A percentile compares a stretch with the other conserved stretches of the same genome.
These are phyloP conservation scores for Cutaneotrichosporon mucoides DNA, from an alignment of 1,284 basidiomycete species.

Conservation along the genomic window DNA sequence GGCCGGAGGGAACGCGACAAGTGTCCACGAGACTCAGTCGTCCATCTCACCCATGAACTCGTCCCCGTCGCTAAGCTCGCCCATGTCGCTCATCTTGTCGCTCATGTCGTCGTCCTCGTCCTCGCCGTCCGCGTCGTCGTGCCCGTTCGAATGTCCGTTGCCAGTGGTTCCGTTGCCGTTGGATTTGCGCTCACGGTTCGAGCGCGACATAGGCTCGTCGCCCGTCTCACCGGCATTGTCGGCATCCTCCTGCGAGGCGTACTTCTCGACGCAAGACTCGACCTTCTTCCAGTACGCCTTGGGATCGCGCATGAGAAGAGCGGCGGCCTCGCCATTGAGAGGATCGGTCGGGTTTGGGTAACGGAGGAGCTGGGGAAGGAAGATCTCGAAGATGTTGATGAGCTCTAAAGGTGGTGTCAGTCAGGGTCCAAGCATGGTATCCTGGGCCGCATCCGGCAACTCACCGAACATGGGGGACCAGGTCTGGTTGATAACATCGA, in stretches of 20 bases:
- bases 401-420: conserved; percentile 61
- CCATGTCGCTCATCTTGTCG: conserved; percentile 87
- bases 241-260: conserved; percentile 49
- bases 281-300: conserved; percentile 91
- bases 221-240: conserved; percentile 46
- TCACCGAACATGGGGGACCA: conserved; percentile 96
- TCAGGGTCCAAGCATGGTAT: not conserved
- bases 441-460: not conserved
- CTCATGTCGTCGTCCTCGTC: conserved; percentile 61
- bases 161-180: conserved; percentile 8
- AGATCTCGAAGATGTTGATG: conserved; percentile 99
- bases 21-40: conserved; percentile 17
- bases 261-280: conserved; percentile 57
- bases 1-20: too few species aligned
- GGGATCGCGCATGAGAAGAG: conserved; percentile 91
- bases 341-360: conserved; percentile 99
- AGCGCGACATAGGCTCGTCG: conserved; percentile 32
- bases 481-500: conserved; percentile 98
- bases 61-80: conserved; percentile 73
- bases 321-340: conserved; percentile 94
- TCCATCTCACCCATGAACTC: conserved; percentile 51
- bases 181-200: conserved; percentile 1
- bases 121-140: conserved; percentile 56
- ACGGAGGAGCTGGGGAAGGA: conserved; percentile 90
- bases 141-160: conserved; percentile 43